These are phyloP conservation scores for Clitopilus passeckerianus DNA, from an alignment of 768 basidiomycete genomes.

Conservation along the genomic window DNA sequence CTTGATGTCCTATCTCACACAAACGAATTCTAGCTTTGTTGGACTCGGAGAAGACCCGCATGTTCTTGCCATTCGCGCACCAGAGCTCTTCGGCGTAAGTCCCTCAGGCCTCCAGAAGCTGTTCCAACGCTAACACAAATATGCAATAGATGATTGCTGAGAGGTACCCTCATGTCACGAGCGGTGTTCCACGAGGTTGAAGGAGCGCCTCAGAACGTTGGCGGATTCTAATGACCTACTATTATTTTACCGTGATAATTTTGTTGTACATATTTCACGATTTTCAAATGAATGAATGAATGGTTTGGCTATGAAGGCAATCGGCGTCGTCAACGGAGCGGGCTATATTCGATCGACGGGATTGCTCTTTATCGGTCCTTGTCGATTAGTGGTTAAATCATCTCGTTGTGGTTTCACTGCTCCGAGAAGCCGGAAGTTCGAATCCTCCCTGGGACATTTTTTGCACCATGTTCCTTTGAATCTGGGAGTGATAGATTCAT, in stretches of 20 bases:
- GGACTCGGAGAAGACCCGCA: constrained; percentile 83
- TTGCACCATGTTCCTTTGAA: not conserved
- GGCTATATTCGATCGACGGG: not conserved
- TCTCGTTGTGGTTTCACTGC: constrained; percentile 5
- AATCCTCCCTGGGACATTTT: constrained; percentile 9
- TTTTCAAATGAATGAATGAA: not conserved
- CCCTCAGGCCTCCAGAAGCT: not conserved
- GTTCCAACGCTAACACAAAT: not conserved
- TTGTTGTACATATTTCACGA: not conserved
- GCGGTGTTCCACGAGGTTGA: constrained; percentile 42
- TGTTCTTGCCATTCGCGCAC: constrained; percentile 67
- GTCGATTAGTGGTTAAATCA: constrained; percentile 10
- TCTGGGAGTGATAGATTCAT: too few relatives aligned
- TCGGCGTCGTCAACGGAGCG: too few relatives aligned
- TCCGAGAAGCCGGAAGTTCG: constrained; percentile 9
- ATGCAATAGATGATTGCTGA: constrained; percentile 52
- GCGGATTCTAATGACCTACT: not conserved
- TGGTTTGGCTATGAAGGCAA: not conserved
- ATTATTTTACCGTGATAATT: not conserved
- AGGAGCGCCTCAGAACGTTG: not conserved
- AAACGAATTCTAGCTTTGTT: constrained; percentile 51
- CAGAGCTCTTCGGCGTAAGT: constrained; percentile 60
- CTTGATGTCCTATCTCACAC: not conserved
- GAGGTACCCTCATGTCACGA: constrained; percentile 66
- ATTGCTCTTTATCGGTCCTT: not conserved